Evolutionary conservation across 2,329 filamentous ascomycete species (phyloP), one percentile per base, ranked within the genome.

Genomic region (Coleophoma cylindrospora): DNA sequence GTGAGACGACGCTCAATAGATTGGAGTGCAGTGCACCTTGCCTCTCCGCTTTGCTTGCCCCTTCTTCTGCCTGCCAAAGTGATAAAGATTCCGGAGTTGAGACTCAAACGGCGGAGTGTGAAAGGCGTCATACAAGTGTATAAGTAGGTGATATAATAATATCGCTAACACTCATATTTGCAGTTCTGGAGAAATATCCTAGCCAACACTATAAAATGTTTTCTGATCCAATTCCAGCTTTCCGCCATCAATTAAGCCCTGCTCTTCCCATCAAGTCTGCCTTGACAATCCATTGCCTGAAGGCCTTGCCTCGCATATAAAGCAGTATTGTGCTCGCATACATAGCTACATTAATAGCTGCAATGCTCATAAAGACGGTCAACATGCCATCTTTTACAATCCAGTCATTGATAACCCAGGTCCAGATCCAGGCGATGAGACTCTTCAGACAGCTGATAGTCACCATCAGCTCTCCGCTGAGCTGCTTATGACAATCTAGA

Each of bases 401-500:
- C 51, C 51, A 58, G 45, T 58, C 56, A 47, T 59, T 59, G 13
- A 59, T 56, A 2, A 58, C 48, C 55, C 53, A 59, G 2, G 57
- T 57, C 53, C 61, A 65, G 6, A 61, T 61, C 63, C 62, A 65
- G 1, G 62, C 62, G 32, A 65, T 60, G 1, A 48, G 40, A 17
- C 54, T 57, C 34, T 65, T 62, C 9, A 64, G 41, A 32, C 56
- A 58, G 15, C 62, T 57, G 46, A 64, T 57, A 0, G 63, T 61
- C 8, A 65, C 62, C 61, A 65, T 64, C 2, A 62, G 44, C 38
- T 65, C 62, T 1, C 58, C 62, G 21, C 59, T 58, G 15, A 61
- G 50, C 54, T 56, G 45, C 27, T 60, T 55, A 45, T 64, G 61
- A 46, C 60, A 61, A 49, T 62, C 59, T 19, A 64, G 44, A 2